phyloP scores from a whole-genome alignment of 495 filamentous ascomycete genomes.

The Peziza echinospora region DNA sequence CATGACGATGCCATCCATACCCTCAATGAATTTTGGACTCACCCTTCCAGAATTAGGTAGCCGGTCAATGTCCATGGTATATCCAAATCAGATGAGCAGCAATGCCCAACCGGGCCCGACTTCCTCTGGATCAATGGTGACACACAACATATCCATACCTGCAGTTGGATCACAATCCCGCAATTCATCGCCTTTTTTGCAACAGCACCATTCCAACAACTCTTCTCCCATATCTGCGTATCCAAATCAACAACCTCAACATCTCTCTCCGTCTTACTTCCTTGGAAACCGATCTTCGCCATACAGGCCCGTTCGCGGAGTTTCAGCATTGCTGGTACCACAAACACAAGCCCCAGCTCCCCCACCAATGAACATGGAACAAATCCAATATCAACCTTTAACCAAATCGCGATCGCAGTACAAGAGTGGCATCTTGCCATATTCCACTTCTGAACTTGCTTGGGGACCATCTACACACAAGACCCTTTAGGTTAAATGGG shows the following conservation, averaged over 20 bases:
- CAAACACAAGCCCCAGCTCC: constrained; percentile 59
- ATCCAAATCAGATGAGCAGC: constrained; percentile 15
- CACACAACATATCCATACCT: constrained; percentile 9
- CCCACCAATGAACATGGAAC: constrained; percentile 43
- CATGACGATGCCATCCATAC: constrained; percentile 20
- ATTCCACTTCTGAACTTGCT: constrained; percentile 26
- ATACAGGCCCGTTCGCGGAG: constrained; percentile 72
- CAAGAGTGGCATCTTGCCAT: constrained; percentile 65
- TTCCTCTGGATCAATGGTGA: constrained; percentile 24
- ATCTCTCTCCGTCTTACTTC: constrained; percentile 27
- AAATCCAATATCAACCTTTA: constrained; percentile 93
- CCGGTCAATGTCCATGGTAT: constrained; percentile 42
- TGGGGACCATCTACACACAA: constrained; percentile 10
- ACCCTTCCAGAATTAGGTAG: constrained; percentile 27
- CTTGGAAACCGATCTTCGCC: constrained; percentile 46
- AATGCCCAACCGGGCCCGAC: constrained; percentile 23
- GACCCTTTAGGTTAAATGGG: constrained; percentile 2
- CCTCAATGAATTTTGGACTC: constrained; percentile 37
- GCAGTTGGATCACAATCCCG: constrained; percentile 19
- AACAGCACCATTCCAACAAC: constrained; percentile 36
- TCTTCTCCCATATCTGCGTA: constrained; percentile 26
- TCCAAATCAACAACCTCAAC: constrained; percentile 24
- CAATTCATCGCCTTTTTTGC: constrained; percentile 26
- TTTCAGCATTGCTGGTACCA: constrained; percentile 75
- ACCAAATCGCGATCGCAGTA: constrained; percentile 53